These are phyloP conservation scores for Arthrobotrys sphaeroides DNA, from an alignment of 2,329 filamentous ascomycete genomes.

Conservation along the genomic window DNA sequence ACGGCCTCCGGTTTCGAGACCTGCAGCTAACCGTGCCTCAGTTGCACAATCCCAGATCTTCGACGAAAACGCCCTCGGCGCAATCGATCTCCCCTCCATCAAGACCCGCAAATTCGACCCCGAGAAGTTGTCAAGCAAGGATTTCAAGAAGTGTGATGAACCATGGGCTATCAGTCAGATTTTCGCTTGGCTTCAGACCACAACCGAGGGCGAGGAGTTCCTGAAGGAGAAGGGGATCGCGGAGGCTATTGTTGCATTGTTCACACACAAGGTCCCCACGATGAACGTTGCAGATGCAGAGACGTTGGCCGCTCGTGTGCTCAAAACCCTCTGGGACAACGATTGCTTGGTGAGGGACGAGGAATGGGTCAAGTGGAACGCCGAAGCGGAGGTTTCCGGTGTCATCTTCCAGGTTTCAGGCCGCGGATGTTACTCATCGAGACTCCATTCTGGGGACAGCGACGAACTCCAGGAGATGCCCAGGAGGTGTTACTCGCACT, in stretches of 20 bases:
- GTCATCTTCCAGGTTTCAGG: conserved; percentile 94
- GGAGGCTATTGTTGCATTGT: conserved; percentile 86
- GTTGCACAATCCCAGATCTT: conserved; percentile 58
- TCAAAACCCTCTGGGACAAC: conserved; percentile 79
- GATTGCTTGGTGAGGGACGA: conserved; percentile 85
- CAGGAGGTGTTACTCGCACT: conserved; percentile 89
- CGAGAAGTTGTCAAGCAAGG: conserved; percentile 78
- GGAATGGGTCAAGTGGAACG: conserved; percentile 94
- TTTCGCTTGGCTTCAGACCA: conserved; percentile 82
- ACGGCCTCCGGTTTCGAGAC: conserved; percentile 54
- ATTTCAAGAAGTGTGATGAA: conserved; percentile 85
- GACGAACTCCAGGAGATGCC: conserved; percentile 66
- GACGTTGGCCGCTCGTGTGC: conserved; percentile 78
- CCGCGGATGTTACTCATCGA: conserved; percentile 87
- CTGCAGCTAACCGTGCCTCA: conserved; percentile 55
- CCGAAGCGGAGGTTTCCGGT: conserved; percentile 77
- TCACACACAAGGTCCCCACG: conserved; percentile 93
- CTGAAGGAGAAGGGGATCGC: conserved; percentile 84
- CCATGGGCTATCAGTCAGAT: conserved; percentile 95
- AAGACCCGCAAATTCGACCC: conserved; percentile 85
- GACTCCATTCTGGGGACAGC: conserved; percentile 73
- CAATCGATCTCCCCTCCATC: conserved; percentile 84
- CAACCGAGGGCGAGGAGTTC: conserved; percentile 91
- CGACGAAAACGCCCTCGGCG: conserved; percentile 56
- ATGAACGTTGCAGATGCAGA: conserved; percentile 99